phyloP scores from a whole-genome alignment of 2,329 filamentous ascomycete genomes.

The Penicillium sp. region DNA sequence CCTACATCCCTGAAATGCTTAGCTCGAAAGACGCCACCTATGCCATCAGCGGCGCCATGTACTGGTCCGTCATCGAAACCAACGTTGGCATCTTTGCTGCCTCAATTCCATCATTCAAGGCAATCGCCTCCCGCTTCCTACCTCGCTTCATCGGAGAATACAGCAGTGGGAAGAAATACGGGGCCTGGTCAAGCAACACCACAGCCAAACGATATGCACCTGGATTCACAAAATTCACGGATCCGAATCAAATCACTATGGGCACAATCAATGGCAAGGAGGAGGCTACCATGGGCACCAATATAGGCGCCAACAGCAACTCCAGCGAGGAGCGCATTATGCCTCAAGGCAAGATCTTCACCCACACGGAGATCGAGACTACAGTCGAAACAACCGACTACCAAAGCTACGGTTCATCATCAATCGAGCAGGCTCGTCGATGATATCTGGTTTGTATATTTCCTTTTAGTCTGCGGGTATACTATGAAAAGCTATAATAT shows the following conservation, averaged over 20 bases:
- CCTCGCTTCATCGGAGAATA: constrained; percentile 43
- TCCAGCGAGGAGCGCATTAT: constrained; percentile 34
- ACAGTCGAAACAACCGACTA: constrained; percentile 26
- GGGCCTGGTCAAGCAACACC: constrained; percentile 23
- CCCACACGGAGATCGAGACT: constrained; percentile 35
- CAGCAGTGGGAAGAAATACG: constrained; percentile 26
- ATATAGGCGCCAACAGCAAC: constrained; percentile 22
- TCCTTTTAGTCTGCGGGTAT: background rate
- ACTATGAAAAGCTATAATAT: constrained; percentile 1
- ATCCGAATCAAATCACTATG: constrained; percentile 22
- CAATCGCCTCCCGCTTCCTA: constrained; percentile 43
- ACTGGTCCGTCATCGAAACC: constrained; percentile 47
- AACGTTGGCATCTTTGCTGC: constrained; percentile 46
- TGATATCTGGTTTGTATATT: background rate
- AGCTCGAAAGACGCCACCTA: constrained; percentile 37
- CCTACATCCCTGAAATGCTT: constrained; percentile 47
- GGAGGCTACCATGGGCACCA: constrained; percentile 22
- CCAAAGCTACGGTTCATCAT: background rate
- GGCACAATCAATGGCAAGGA: constrained; percentile 17
- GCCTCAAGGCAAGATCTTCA: constrained; percentile 32
- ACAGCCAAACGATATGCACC: constrained; percentile 22
- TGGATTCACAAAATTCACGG: constrained; percentile 30
- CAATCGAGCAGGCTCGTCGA: constrained; percentile 14
- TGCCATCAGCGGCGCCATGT: constrained; percentile 45
- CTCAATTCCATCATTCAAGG: constrained; percentile 45